Evolutionary conservation across 2,329 filamentous ascomycete genomes (phyloP).

Genomic region (Cladophialophora yegresii): DNA sequence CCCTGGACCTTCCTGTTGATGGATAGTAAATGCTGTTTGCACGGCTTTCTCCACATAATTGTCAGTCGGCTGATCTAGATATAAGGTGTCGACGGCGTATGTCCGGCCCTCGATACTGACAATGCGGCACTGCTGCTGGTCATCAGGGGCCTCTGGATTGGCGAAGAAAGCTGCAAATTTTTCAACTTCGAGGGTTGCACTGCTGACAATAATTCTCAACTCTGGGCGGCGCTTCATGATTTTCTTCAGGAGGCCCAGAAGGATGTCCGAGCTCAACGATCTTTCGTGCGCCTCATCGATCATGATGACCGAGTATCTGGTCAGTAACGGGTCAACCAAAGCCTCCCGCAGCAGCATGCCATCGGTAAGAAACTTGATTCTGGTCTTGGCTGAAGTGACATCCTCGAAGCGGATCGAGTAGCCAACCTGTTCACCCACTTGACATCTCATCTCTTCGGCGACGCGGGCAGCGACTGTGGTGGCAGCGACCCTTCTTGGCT

Average conservation of each 20-base stretch:
- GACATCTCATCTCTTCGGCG: slow-evolving; percentile 83
- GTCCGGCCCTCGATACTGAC: slow-evolving; percentile 84
- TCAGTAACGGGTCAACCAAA: slow-evolving; percentile 85
- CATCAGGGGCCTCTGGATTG: slow-evolving; percentile 38
- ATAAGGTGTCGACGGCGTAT: slow-evolving; percentile 85
- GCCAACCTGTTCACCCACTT: slow-evolving; percentile 85
- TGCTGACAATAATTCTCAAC: slow-evolving; percentile 85
- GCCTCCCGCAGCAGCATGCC: slow-evolving; percentile 88
- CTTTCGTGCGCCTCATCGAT: slow-evolving; percentile 96
- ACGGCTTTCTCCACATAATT: slow-evolving; percentile 85
- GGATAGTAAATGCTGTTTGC: slow-evolving; percentile 83
- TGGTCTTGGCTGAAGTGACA: slow-evolving; percentile 78
- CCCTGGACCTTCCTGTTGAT: slow-evolving; percentile 74
- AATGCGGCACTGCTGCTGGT: slow-evolving; percentile 59
- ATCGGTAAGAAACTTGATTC: slow-evolving; percentile 94
- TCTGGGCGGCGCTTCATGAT: slow-evolving; percentile 78
- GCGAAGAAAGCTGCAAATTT: slow-evolving; percentile 79
- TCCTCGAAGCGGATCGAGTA: slow-evolving; percentile 94
- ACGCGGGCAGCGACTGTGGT: slow-evolving; percentile 87
- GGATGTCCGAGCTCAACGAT: slow-evolving; percentile 86
- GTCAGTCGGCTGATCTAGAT: slow-evolving; percentile 73
- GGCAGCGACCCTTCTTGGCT: slow-evolving; percentile 87
- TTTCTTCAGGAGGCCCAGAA: slow-evolving; percentile 89
- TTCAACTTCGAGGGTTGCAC: slow-evolving; percentile 88
- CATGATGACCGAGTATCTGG: slow-evolving; percentile 93